Conservation (phyloP, 2,329 filamentous ascomycete species). For the Trichoderma guizhouense region DNA sequence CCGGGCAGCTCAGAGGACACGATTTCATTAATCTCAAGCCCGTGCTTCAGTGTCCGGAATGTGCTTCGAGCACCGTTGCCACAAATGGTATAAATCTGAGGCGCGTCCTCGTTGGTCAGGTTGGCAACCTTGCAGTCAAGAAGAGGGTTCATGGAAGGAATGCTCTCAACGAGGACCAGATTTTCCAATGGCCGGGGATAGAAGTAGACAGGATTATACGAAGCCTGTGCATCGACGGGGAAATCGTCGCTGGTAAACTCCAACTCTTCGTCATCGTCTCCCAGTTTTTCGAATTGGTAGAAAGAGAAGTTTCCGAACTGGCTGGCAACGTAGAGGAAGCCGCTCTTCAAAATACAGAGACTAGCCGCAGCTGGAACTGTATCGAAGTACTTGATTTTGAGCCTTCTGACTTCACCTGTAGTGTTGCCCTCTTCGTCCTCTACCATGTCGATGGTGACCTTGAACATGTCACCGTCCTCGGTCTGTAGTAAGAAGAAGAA, state of each 20-base stretch:
- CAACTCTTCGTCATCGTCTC: constrained; percentile 87
- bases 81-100: constrained; percentile 91
- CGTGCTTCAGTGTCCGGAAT: constrained; percentile 90
- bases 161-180: constrained; percentile 76
- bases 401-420: constrained; percentile 73
- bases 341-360: constrained; percentile 90
- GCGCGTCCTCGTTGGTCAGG: constrained; percentile 85
- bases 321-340: constrained; percentile 87
- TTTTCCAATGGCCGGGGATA: constrained; percentile 76
- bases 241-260: constrained; percentile 84
- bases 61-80: constrained; percentile 85
- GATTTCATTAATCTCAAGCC: constrained; percentile 88
- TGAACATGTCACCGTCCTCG: constrained; percentile 98
- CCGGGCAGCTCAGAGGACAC: constrained; percentile 90
- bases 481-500: constrained; percentile 97
- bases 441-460: constrained; percentile 87
- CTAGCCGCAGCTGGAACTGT: constrained; percentile 86
- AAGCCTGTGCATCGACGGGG: constrained; percentile 67
- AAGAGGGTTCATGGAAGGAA: constrained; percentile 86
- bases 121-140: constrained; percentile 92
- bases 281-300: constrained; percentile 96
- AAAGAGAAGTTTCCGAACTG: constrained; percentile 93
- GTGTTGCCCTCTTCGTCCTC: constrained; percentile 74
- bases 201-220: constrained; percentile 81
- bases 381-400: constrained; percentile 98